Conservation (phyloP, 2,329 filamentous ascomycete species). For the Cladosporium sp. region DNA sequence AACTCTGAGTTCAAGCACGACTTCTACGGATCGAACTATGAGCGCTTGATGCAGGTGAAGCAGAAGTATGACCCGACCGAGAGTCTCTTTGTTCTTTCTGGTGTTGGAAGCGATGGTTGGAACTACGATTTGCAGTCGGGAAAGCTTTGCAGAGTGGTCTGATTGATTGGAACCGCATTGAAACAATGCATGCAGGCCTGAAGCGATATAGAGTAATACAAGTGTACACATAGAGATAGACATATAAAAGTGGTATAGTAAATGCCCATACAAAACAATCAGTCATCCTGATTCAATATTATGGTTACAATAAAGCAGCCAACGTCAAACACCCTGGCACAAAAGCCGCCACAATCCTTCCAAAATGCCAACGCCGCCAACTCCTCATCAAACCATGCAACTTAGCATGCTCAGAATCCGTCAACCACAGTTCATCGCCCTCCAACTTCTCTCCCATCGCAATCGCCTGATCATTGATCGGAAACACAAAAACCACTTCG, state of each 20-base stretch:
- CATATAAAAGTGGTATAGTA: background rate
- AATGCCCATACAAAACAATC: background rate
- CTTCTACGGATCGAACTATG: conserved; percentile 37
- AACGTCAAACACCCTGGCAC: conserved; percentile 5
- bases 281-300: background rate
- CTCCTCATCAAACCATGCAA: background rate
- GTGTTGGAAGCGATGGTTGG: conserved; percentile 18
- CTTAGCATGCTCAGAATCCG: background rate
- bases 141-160: conserved; percentile 25
- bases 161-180: background rate
- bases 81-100: conserved; percentile 27
- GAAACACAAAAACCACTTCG: conserved; percentile 26
- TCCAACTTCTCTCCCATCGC: conserved; percentile 1
- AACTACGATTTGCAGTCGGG: conserved; percentile 31
- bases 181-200: background rate
- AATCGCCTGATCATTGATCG: conserved; percentile 23
- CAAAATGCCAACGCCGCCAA: conserved; percentile 11
- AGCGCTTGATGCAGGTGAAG: conserved; percentile 35
- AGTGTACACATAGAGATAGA: background rate
- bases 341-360: background rate
- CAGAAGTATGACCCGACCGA: conserved; percentile 37
- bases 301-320: background rate
- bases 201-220: background rate
- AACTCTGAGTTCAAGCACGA: conserved; percentile 36
- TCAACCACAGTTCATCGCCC: background rate